Base-by-base conservation (phyloP, 2,329 filamentous ascomycete genomes). In the Ascochyta fabae region DNA sequence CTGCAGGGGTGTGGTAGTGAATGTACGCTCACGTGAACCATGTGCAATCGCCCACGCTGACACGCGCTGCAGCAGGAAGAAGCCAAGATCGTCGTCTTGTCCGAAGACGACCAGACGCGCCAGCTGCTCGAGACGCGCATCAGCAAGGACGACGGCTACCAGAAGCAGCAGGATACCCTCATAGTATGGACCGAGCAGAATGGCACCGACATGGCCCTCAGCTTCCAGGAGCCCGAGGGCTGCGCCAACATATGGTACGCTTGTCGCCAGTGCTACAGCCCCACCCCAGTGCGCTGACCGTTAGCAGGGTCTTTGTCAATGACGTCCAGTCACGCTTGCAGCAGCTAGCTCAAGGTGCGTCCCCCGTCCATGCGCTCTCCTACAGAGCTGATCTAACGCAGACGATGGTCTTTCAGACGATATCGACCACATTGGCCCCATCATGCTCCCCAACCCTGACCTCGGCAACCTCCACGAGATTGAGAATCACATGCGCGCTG, bases 161-260 rank as follows among this genome's bases (percentile, higher is more conserved):
- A 98, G 79, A 96, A 97, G 78, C 95, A 99, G 77, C 94, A 98
- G 88, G 92, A 98, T 76, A 99, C 95, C 3, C 85, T 99, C 58
- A 98, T 99, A 60, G 93, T 99, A 58, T 99, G 95, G 95, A 97
- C 94, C 35, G 95, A 98, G 74, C 86, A 87, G 56, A 95, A 88
- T 78, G 90, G 90, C 55, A 87, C 93, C 52, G 95, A 99, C 74
- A 98, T 99, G 95, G 95, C 95, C 39, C 84, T 99, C 61, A 97
- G 93, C 74, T 99, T 99, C 71, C 95, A 99, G 76, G 95, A 99
- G 79, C 89, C 93, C 2, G 95, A 98, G 65, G 95, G 94, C 41
- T 99, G 95, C 77, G 86, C 90, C 19, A 83, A 88, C 60, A 96
- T 99, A 75, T 99, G 95, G 95, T 96, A 78, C 69, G 74, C 56